Percentiles rank a stretch among this genome's conserved stretches.
phyloP scores from a whole-genome alignment of 148 eudicot species.

The Spergularia marina region DNA sequence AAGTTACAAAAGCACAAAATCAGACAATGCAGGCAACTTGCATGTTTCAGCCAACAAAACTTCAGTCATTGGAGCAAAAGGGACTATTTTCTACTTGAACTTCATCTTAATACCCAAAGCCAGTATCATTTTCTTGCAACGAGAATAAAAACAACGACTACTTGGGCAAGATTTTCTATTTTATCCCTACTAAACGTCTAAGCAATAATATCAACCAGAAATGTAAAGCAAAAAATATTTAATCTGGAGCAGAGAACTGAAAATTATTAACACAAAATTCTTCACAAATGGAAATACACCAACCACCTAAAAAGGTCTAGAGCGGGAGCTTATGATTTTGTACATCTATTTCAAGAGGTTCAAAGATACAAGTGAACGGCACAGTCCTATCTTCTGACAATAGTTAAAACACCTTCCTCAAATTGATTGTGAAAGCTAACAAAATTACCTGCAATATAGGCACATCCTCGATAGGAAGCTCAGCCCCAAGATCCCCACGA shows the following conservation, averaged over 20 bases:
- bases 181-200: not conserved
- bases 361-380: not conserved
- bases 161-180: not conserved
- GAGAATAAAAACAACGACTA: too few relatives aligned
- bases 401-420: not conserved
- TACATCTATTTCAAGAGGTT: not conserved
- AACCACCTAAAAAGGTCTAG: not conserved
- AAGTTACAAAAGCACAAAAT: too few relatives aligned
- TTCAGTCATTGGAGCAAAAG: too few relatives aligned
- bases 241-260: not conserved
- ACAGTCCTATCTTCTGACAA: not conserved
- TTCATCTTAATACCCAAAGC: too few relatives aligned
- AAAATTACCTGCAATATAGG: slow-evolving; percentile 85
- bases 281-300: not conserved
- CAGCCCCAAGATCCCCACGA: slow-evolving; percentile 99
- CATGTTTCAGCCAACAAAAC: too few relatives aligned
- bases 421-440: not conserved
- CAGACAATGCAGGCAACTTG: too few relatives aligned
- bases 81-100: too few relatives aligned
- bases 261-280: not conserved
- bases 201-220: not conserved
- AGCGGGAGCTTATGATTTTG: not conserved
- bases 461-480: slow-evolving; percentile 98
- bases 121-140: too few relatives aligned
- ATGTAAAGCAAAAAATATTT: not conserved